Evolutionary conservation across 2,329 filamentous ascomycete species (phyloP).

Genomic region (Clarireedia sp.): DNA sequence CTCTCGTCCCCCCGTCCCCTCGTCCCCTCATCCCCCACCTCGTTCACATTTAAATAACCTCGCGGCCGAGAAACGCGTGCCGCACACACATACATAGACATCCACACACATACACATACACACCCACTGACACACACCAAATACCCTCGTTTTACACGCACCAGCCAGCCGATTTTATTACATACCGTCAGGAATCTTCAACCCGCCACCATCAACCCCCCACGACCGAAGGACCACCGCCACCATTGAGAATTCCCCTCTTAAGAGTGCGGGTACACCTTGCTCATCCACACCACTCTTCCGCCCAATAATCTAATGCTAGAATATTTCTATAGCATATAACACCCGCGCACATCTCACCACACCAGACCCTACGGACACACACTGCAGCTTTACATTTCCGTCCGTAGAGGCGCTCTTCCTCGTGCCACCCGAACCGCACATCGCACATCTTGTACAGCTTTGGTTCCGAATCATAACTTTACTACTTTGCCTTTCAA

Average conservation of each 20-base stretch:
- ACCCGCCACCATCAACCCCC: background rate
- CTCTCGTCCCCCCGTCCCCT: background rate
- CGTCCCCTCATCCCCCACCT: background rate
- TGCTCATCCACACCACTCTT: background rate
- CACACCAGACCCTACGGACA: background rate
- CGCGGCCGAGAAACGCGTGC: background rate
- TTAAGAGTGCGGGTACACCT: background rate
- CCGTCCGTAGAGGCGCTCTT: constrained; percentile 4
- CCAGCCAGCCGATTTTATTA: too few species aligned
- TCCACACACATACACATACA: background rate
- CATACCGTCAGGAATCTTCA: background rate
- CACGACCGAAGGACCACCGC: background rate
- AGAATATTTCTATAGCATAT: background rate
- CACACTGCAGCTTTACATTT: background rate
- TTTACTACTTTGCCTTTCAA: background rate
- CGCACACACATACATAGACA: background rate
- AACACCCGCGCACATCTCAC: background rate
- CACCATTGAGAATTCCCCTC: background rate
- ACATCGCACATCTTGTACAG: constrained; percentile 8
- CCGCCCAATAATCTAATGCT: background rate
- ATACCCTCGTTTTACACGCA: background rate
- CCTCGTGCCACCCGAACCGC: constrained; percentile 3
- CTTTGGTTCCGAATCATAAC: background rate
- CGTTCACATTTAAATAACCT: background rate
- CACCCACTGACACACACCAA: background rate